Evolutionary conservation across 2,329 filamentous ascomycete genomes (phyloP), one percentile per base, ranked within the genome.

Genomic region (Pseudogymnoascus sp.): DNA sequence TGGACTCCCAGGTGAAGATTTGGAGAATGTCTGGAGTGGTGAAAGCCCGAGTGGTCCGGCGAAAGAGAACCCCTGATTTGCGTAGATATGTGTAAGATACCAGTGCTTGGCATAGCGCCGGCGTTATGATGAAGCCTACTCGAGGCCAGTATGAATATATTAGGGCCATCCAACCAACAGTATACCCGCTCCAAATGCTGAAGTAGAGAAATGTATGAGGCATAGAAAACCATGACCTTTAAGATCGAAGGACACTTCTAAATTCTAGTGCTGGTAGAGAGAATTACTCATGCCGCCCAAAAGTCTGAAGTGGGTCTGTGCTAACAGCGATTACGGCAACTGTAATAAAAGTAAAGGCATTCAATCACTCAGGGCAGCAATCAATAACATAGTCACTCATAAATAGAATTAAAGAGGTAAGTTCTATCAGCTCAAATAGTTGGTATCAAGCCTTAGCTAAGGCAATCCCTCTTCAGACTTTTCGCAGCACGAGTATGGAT

Each of bases 1-100:
- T 61, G 72, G 72, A 16, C 33, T 61, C 19, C 60, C 72, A 7
- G 70, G 70, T 41, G 72, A 69, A 14, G 72, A 71, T 62, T 71
- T 73, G 60, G 72, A 74, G 61, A 74, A 74, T 62, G 71, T 74
- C 22, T 74, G 72, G 72, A 65, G 62, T 36, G 62, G 65, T 36
- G 67, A 65, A n/a, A 69, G 67, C 33, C 65, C 69, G 12, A 69
- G 67, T 28, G 61, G 64, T 23, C 16, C 65, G 19, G 64, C 72
- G 19, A 64, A 58, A 38, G 71, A 73, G 62, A 73, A 73, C 62
- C 70, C 71, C 39, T 73, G 49, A 55, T 55, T 55, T 35, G 25
- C 28, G 14, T 55, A 52, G 45, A 28, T 28, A 12, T 55, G 49
- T 55, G 5, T 33, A 55, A 55, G 25, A 55, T 55, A 55, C 49